A percentile compares a stretch with the other conserved stretches of the same genome.
phyloP scores from a whole-genome alignment of 1,139 yeast genomes.

The Scheffersomyces parashehatae region DNA sequence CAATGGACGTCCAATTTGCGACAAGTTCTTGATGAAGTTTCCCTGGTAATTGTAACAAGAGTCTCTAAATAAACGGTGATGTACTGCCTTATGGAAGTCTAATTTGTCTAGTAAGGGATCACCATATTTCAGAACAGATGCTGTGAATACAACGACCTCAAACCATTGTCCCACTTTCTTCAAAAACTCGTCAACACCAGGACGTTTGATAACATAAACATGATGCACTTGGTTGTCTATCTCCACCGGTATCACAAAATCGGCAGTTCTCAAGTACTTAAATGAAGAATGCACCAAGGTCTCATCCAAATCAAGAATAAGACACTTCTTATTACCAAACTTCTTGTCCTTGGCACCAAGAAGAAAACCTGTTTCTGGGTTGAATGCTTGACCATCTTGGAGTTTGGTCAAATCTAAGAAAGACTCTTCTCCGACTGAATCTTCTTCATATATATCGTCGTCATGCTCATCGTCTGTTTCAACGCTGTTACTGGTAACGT shows the following conservation, averaged over 20 bases:
- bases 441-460: conserved; percentile 13
- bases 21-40: conserved; percentile 87
- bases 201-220: conserved; percentile 94
- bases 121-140: conserved; percentile 92
- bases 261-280: conserved; percentile 88
- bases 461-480: conserved; percentile 20
- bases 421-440: conserved; percentile 29
- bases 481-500: conserved; percentile 16
- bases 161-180: conserved; percentile 77
- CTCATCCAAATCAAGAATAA: conserved; percentile 91
- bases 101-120: conserved; percentile 90
- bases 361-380: conserved; percentile 60
- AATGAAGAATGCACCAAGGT: conserved; percentile 95
- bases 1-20: conserved; percentile 92
- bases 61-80: conserved; percentile 91
- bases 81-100: conserved; percentile 72
- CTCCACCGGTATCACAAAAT: conserved; percentile 74
- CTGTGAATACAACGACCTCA: conserved; percentile 96
- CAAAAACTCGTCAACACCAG: conserved; percentile 95
- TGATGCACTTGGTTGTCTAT: conserved; percentile 90
- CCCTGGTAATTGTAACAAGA: conserved; percentile 68
- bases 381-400: conserved; percentile 70
- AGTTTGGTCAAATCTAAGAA: conserved; percentile 57
- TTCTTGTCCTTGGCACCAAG: conserved; percentile 45
- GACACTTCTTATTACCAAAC: conserved; percentile 68